phyloP scores from a whole-genome alignment of 164 flowering plant species.

The Pachysandra terminalis region DNA sequence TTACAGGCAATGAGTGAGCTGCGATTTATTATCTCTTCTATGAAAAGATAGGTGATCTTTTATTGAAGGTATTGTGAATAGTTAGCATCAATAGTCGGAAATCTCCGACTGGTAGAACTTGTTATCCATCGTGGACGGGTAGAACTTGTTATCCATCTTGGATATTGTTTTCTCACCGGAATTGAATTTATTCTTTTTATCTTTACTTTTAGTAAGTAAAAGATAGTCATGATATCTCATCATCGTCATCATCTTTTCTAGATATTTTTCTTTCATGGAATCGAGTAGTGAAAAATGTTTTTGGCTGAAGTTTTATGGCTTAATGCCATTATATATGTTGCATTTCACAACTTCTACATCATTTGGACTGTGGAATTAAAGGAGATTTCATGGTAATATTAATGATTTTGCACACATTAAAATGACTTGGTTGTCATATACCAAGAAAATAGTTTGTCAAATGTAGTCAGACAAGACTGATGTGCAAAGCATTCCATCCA shows the following conservation, averaged over 20 bases:
- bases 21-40: too few relatives aligned
- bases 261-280: neutral
- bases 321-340: neutral
- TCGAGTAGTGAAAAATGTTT: neutral
- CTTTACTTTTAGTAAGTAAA: neutral
- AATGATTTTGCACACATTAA: neutral
- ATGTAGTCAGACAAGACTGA: too few relatives aligned
- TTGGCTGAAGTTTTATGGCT: neutral
- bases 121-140: neutral
- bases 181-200: too few relatives aligned
- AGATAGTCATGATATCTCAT: neutral
- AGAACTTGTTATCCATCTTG: too few relatives aligned
- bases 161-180: neutral
- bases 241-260: neutral
- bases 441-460: too few relatives aligned
- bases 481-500: too few relatives aligned
- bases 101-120: neutral
- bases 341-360: neutral
- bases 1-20: too few relatives aligned
- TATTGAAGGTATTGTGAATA: neutral
- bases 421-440: too few relatives aligned
- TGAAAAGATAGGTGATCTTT: too few relatives aligned
- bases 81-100: neutral
- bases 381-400: neutral
- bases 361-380: neutral